Evolutionary conservation across 2,329 filamentous ascomycete species (phyloP), one percentile per base, ranked within the genome.

Genomic region (Emmonsiellopsis sp.): DNA sequence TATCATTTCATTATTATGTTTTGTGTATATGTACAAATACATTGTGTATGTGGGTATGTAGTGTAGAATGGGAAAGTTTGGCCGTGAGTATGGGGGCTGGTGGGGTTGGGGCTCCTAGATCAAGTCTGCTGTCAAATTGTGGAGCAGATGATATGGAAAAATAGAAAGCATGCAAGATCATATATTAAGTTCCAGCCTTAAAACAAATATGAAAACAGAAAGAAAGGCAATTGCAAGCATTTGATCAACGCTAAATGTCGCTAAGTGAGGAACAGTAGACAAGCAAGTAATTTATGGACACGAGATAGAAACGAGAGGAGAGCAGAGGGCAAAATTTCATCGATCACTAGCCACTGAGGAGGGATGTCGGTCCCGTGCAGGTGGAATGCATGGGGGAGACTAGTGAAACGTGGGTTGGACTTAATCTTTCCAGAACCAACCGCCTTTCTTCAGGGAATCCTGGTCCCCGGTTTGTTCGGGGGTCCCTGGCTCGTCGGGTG

Each of bases 341-440:
- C 20, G 5, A 26, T 26, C 20, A 26, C 20, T 37, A 2, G 32
- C 32, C 16, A 30, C 32, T 38, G 20, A 26, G 3, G 20, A 26
- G 20, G 20, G 20, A 26, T 26, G 20, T 26, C 20, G 20, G 20
- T 26, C 20, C 20, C 20, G 20, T 26, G 20, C 20, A 26, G 20
- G 20, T 20, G 37, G 31, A 26, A 30, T 20, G 20, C 9, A 20
- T 7, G 15, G 20, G 20, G 10, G 16, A 11, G 20, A 15, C 11
- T 26, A 11, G 32, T 38, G 46, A 38, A 38, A 38, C 26, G 26
- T 49, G 46, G n/a, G 16, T 26, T 30, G 34, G 11, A 20, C 6
- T 63, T 57, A 67, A 31, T 64, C 64, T 45, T 63, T 70, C 70
- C 70, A 72, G 45, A 72, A 71, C 70, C 70, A 72, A 40, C 70